Base-by-base conservation (phyloP, 257 asterid genomes). In the Ocimum tenuiflorum region DNA sequence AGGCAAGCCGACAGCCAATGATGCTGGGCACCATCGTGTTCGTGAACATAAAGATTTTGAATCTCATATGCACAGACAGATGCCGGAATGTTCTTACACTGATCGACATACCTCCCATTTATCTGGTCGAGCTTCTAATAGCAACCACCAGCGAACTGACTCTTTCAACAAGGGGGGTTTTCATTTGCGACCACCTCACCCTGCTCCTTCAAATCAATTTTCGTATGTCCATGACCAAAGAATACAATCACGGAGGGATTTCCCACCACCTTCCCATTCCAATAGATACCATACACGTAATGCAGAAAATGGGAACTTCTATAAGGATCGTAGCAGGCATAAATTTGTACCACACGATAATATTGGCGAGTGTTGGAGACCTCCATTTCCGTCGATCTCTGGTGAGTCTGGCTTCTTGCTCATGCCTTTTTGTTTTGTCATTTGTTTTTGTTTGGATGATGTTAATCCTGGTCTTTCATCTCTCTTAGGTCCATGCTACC, bases 171-270 rank as follows among this genome's bases (percentile, higher is more conserved):
- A 86, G 78, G 82, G 89, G 78, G 82, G 88, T 77, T 86, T 79
- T 68, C 91, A 75, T 53, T 72, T 91, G 54, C 96, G 83, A 22
- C 97, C 97, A 52, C 97, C 97, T 58, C 89, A 86, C 38, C 97
- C 96, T 13, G 88, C 92, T 77, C 95, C 96, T 50, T 82, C 97
- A 58, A 83, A 91, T 79, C 97, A 88, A 70, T 91, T 91, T 67
- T 84, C 94, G 2, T 88, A 88, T 73, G 84, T 86, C 69, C 97
- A 88, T 43, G 94, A 84, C 70, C 89, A 81, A 38, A 79, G 82
- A 46, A 67, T 64, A 62, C 87, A 72, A 20, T 68, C 85, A 17
- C 78, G 79, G 36, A 91, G 95, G 70, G 86, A 84, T 69, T 43
- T 68, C 38, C 80, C 81, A 0, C 87, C 80, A 5, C 79, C 84